These are phyloP conservation scores for Cyclaneusma minus DNA, from an alignment of 2,329 filamentous ascomycete genomes.

Conservation along the genomic window DNA sequence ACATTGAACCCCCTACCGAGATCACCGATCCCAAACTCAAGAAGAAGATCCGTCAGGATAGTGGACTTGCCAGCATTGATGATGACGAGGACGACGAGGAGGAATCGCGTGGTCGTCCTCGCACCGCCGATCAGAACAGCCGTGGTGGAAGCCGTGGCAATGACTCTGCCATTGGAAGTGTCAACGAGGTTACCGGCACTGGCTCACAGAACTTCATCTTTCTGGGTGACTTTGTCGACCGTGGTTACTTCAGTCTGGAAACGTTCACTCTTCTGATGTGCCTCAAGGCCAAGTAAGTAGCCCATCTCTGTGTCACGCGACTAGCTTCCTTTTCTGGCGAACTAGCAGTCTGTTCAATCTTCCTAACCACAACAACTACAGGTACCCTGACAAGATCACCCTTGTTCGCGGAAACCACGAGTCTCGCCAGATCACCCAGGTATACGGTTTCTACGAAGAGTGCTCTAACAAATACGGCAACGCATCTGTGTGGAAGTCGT, in stretches of 20 bases:
- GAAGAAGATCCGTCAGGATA: constrained; percentile 63
- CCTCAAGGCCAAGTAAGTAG: constrained; percentile 50
- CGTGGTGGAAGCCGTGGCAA: constrained; percentile 23
- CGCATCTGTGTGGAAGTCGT: constrained; percentile 65
- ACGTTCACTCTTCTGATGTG: constrained; percentile 60
- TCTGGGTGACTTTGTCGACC: constrained; percentile 58
- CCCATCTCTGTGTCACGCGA: too few species aligned
- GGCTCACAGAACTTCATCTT: constrained; percentile 58
- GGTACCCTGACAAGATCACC: constrained; percentile 58
- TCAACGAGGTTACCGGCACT: constrained; percentile 26
- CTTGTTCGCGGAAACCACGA: constrained; percentile 63
- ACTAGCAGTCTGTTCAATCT: constrained; percentile 2
- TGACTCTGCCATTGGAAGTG: constrained; percentile 20
- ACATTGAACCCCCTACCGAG: constrained; percentile 78
- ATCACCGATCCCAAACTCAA: constrained; percentile 79
- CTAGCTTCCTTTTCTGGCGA: background rate
- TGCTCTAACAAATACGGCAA: constrained; percentile 66
- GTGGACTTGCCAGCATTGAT: constrained; percentile 29
- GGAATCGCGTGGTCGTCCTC: constrained; percentile 30
- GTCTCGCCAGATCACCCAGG: constrained; percentile 62
- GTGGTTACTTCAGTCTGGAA: constrained; percentile 60
- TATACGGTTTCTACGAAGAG: constrained; percentile 68
- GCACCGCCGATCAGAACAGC: constrained; percentile 24
- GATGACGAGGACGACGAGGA: constrained; percentile 33
- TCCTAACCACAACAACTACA: constrained; percentile 14